These are phyloP conservation scores for Goffeauzyma gilvescens DNA, from an alignment of 768 basidiomycete species.

Conservation along the genomic window DNA sequence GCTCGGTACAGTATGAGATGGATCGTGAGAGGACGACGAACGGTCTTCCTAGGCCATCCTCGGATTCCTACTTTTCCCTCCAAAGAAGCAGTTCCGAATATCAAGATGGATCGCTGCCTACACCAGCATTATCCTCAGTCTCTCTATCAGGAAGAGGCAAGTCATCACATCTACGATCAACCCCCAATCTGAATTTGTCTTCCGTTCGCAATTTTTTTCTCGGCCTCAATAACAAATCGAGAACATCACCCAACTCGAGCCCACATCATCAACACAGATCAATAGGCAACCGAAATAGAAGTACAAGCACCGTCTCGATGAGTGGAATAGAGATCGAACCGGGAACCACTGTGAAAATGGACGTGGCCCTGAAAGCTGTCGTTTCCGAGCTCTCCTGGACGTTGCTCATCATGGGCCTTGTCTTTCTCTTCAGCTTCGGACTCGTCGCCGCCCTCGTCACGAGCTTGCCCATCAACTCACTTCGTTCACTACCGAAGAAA, in stretches of 20 bases:
- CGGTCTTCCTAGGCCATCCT: neutral
- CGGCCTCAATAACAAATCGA: neutral
- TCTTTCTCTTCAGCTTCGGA: slow-evolving; percentile 20
- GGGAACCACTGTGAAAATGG: slow-evolving; percentile 4
- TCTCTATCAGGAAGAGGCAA: neutral
- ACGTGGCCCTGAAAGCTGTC: slow-evolving; percentile 11
- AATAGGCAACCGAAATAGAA: slow-evolving; percentile 1
- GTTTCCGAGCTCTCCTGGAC: slow-evolving; percentile 26
- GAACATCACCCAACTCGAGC: neutral
- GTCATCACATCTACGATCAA: neutral
- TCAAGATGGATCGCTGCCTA: neutral
- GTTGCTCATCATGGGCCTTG: slow-evolving; percentile 15
- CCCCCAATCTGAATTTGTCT: neutral
- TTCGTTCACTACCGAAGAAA: slow-evolving; percentile 23
- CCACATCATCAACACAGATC: neutral
- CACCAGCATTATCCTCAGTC: slow-evolving; percentile 1
- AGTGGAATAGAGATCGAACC: neutral
- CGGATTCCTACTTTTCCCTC: neutral
- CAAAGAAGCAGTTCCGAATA: neutral
- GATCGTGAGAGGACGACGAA: neutral
- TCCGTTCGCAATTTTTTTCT: neutral
- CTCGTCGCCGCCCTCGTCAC: slow-evolving; percentile 21
- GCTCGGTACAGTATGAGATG: neutral
- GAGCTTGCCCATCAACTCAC: slow-evolving; percentile 26
- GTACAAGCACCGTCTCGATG: neutral